phyloP scores from a whole-genome alignment of 2,329 filamentous ascomycete species.

The Achaetomium macrosporum region DNA sequence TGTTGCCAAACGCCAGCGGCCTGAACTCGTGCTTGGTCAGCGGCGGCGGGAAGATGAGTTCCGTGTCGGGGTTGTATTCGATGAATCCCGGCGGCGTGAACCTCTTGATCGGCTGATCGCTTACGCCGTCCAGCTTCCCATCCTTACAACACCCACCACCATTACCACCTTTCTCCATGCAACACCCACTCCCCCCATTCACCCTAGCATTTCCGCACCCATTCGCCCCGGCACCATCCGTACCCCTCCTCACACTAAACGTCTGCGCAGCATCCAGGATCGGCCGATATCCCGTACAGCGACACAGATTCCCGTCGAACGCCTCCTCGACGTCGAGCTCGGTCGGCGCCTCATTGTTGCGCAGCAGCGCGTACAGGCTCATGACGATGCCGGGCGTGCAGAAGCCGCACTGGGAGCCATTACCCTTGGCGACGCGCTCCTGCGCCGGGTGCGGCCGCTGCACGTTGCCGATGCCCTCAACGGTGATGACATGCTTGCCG shows the following conservation, averaged over 20 bases:
- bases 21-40: conserved; percentile 77
- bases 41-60: conserved; percentile 87
- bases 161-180: conserved; percentile 49
- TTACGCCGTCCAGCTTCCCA: conserved; percentile 44
- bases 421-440: conserved; percentile 82
- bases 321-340: conserved; percentile 88
- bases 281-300: conserved; percentile 90
- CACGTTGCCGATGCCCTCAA: conserved; percentile 89
- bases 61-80: conserved; percentile 86
- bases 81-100: conserved; percentile 91
- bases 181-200: conserved; percentile 48
- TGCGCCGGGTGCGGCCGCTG: conserved; percentile 84
- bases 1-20: conserved; percentile 86
- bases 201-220: conserved; percentile 56
- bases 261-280: conserved; percentile 92
- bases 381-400: conserved; percentile 98
- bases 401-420: conserved; percentile 90
- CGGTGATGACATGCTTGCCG: conserved; percentile 96
- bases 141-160: conserved; percentile 65
- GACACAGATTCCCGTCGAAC: conserved; percentile 92
- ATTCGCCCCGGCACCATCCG: conserved; percentile 36
- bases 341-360: conserved; percentile 73
- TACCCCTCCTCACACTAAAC: conserved; percentile 54
- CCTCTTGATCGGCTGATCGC: conserved; percentile 52
- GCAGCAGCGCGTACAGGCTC: conserved; percentile 87